Evolutionary conservation across 2,329 filamentous ascomycete species (phyloP), one percentile per base, ranked within the genome.

Genomic region (Fusarium subglutinans): DNA sequence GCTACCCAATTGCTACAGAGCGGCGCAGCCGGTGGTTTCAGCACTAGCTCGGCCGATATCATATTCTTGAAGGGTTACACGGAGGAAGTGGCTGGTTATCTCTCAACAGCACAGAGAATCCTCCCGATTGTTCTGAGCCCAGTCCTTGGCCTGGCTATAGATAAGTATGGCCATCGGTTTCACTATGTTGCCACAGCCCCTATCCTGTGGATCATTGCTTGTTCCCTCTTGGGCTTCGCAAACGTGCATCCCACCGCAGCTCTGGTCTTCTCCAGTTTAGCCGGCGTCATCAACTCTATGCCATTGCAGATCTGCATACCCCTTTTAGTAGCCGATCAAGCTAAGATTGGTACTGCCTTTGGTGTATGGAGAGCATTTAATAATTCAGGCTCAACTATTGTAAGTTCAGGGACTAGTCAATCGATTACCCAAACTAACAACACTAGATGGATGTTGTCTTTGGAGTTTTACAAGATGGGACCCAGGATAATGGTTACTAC

Each of bases 401-500:
- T 43, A 24, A 43, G 22, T 17, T 11, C 14, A 24, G 1, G 0
- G 14, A 43, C 8, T 3, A 15, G 6, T 24, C 22, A 17, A n/a
- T 43, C 0, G 22, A 3, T 8, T 43, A 24, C 22, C 22, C 8
- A 24, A 10, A 17, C 41, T 43, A 43, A 43, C 8, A 17, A 15
- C 8, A 43, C 5, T 24, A 43, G 41, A 43, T 43, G 41, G 41
- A 43, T 17, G 41, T 43, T 17, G 41, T 43, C 14, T 43, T 43
- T 24, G 41, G 41, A 43, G 41, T 43, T 17, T 7, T 43, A 43
- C 41, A 43, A 24, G 41, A 43, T 43, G n/a, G n/a, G 2, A 43
- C 41, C 0, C 5, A 43, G 4, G 41, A 17, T 0, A 7, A 7
- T 17, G 41, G 41, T 0, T 43, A 43, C 14, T n/a, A 43, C 14